Evolutionary conservation across 2,329 filamentous ascomycete genomes (phyloP).

Genomic region (Fusarium acutatum): DNA sequence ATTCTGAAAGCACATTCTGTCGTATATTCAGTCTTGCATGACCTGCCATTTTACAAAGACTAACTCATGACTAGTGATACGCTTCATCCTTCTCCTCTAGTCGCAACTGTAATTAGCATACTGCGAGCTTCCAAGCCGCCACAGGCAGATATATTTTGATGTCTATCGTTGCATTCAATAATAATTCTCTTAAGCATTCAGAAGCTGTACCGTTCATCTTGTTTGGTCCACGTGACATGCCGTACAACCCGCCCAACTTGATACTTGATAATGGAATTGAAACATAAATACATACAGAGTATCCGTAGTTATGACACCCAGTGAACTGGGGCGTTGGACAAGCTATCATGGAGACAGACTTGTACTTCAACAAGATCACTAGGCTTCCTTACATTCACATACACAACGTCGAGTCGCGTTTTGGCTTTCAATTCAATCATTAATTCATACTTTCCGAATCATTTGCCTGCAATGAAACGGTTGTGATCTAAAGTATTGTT

Average conservation of each 20-base stretch:
- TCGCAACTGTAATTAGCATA: too few species aligned
- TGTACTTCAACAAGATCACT: not conserved
- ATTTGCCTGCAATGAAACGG: conserved; percentile 2
- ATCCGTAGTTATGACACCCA: not conserved
- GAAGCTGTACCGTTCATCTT: not conserved
- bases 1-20: conserved; percentile 74
- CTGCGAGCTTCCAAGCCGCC: not conserved
- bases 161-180: not conserved
- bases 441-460: conserved; percentile 15
- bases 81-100: not conserved
- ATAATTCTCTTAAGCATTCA: not conserved
- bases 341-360: not conserved
- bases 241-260: not conserved
- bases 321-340: not conserved
- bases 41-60: conserved; percentile 30
- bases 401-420: not conserved
- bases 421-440: conserved; percentile 11
- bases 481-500: conserved; percentile 6
- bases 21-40: conserved; percentile 36
- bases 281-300: not conserved
- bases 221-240: not conserved
- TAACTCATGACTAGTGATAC: conserved; percentile 37
- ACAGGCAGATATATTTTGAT: not conserved
- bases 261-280: too few species aligned
- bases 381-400: not conserved